phyloP scores from a whole-genome alignment of 768 basidiomycete genomes.

The Rhodotorula toruloides region DNA sequence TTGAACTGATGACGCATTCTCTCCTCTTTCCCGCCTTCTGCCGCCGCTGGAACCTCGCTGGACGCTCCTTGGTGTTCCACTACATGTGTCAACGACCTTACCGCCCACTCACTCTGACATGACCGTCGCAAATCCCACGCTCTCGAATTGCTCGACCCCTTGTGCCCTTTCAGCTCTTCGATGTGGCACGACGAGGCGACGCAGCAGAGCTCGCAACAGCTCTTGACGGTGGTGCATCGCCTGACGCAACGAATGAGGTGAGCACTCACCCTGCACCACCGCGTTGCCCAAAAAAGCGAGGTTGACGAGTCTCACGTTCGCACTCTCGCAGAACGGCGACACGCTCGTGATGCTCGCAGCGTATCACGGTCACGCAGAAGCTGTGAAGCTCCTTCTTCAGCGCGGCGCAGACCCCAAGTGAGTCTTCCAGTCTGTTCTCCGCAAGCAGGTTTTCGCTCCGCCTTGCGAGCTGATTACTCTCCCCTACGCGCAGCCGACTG shows the following conservation, averaged over 20 bases:
- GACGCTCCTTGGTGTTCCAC: too few relatives aligned
- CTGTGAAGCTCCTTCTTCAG: slow-evolving; percentile 55
- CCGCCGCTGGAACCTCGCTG: too few relatives aligned
- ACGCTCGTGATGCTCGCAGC: slow-evolving; percentile 73
- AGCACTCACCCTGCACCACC: slow-evolving; percentile 67
- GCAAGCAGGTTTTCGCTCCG: background rate
- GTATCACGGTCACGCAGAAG: slow-evolving; percentile 61
- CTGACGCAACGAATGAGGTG: slow-evolving; percentile 17
- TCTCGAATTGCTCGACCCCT: too few relatives aligned
- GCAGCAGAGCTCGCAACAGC: too few relatives aligned
- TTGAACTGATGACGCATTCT: too few relatives aligned
- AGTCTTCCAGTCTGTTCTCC: background rate
- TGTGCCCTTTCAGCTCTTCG: too few relatives aligned
- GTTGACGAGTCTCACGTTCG: too few relatives aligned
- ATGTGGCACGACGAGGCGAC: too few relatives aligned
- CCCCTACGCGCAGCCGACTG: slow-evolving; percentile 50
- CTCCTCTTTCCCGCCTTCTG: too few relatives aligned
- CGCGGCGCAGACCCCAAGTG: slow-evolving; percentile 55
- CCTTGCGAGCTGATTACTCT: slow-evolving; percentile 35
- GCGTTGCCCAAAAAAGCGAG: slow-evolving; percentile 59
- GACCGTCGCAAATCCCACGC: too few relatives aligned
- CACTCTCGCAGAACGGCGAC: slow-evolving; percentile 55
- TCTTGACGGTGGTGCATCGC: slow-evolving; percentile 1
- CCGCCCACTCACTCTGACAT: too few relatives aligned
- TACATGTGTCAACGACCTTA: too few relatives aligned